Conservation (phyloP, 306 rosid genomes). For the Chamaecrista fasciculata region DNA sequence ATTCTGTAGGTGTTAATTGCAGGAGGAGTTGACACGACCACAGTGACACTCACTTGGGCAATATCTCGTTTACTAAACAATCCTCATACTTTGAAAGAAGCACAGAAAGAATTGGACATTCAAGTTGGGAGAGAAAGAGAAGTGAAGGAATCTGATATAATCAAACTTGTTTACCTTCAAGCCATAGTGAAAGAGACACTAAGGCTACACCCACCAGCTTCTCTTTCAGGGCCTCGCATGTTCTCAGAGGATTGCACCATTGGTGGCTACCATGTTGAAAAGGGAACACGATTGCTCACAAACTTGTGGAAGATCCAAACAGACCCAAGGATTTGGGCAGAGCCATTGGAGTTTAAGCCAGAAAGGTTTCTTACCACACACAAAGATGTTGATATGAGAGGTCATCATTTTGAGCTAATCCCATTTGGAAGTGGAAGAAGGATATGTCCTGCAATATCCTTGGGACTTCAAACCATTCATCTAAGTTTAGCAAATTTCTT, state of each 20-base stretch:
- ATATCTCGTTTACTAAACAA: constrained; percentile 41
- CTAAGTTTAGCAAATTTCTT: constrained; percentile 34
- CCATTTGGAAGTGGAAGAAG: constrained; percentile 65
- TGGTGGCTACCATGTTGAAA: constrained; percentile 37
- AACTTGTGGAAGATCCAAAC: constrained; percentile 56
- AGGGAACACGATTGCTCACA: constrained; percentile 42
- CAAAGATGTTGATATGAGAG: constrained; percentile 42
- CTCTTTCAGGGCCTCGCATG: constrained; percentile 34
- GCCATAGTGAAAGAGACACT: constrained; percentile 52
- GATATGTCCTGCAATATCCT: constrained; percentile 41
- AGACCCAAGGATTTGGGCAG: constrained; percentile 47
- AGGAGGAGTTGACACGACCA: constrained; percentile 41
- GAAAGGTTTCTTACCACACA: constrained; percentile 52
- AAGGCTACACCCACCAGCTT: constrained; percentile 46
- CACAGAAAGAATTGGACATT: constrained; percentile 47
- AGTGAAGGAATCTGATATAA: constrained; percentile 44
- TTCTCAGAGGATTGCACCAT: constrained; percentile 43
- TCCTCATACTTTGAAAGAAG: constrained; percentile 25
- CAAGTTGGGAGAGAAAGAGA: constrained; percentile 46
- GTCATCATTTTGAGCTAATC: constrained; percentile 42
- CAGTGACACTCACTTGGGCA: constrained; percentile 41
- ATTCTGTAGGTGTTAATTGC: constrained; percentile 29
- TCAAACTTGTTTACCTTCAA: constrained; percentile 42
- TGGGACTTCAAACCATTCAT: constrained; percentile 33
- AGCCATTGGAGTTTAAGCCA: constrained; percentile 52